Percentiles rank a stretch among this genome's conserved stretches.
Evolutionary conservation across 2,329 filamentous ascomycete genomes (phyloP).

Genomic region (Ascosphaera acerosa): DNA sequence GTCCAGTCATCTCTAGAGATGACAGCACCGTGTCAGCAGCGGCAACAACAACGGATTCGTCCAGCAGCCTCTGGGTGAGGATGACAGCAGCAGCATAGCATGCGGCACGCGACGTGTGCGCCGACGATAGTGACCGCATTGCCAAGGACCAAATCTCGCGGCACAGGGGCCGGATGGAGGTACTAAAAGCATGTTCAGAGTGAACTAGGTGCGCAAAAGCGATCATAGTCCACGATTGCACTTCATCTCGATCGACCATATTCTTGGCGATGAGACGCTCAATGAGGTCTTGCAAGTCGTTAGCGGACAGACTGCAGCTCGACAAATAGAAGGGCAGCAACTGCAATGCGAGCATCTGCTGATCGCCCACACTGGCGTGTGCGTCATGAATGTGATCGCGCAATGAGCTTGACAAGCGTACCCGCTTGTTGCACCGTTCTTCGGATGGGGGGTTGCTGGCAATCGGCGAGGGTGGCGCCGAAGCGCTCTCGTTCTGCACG

Average conservation of each 20-base stretch:
- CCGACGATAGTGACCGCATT: slow-evolving; percentile 41
- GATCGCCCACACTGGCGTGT: slow-evolving; percentile 13
- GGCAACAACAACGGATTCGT: slow-evolving; percentile 40
- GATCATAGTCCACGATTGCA: slow-evolving; percentile 63
- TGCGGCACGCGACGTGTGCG: slow-evolving; percentile 48
- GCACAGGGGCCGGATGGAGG: slow-evolving; percentile 31
- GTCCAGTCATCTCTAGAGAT: slow-evolving; percentile 59
- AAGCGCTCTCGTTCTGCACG: slow-evolving; percentile 11
- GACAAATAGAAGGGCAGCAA: slow-evolving; percentile 27
- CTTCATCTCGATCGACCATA: slow-evolving; percentile 39
- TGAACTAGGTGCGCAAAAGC: slow-evolving; percentile 34
- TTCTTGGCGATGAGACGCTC: slow-evolving; percentile 32
- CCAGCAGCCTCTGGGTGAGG: slow-evolving; percentile 37
- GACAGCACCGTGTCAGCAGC: slow-evolving; percentile 47
- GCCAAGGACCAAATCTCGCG: slow-evolving; percentile 50
- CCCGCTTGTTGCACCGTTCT: slow-evolving; percentile 14
- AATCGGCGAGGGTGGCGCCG: slow-evolving; percentile 1
- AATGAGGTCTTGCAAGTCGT: slow-evolving; percentile 31
- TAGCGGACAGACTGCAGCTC: slow-evolving; percentile 20
- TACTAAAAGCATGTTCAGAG: slow-evolving; percentile 13
- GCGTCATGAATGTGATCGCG: slow-evolving; percentile 15
- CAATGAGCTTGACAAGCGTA: slow-evolving; percentile 12
- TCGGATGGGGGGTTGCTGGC: slow-evolving; percentile 3
- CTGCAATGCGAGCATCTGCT: slow-evolving; percentile 27
- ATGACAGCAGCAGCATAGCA: slow-evolving; percentile 47